phyloP scores from a whole-genome alignment of 306 rosid genomes.

The Morella rubra region DNA sequence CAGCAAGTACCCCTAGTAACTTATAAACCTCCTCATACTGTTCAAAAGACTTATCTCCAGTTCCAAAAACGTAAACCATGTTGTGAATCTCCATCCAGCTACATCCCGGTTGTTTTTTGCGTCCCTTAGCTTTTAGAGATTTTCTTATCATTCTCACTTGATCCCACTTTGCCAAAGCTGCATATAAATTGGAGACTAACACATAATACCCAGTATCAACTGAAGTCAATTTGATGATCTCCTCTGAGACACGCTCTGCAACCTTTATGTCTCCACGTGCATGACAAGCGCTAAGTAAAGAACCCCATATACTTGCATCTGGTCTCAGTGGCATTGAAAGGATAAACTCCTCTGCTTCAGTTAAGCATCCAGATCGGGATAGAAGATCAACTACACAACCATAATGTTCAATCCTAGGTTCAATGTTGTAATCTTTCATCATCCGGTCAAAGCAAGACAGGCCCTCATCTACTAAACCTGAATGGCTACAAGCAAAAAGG shows the following conservation, averaged over 20 bases:
- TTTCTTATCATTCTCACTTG: slow-evolving; percentile 50
- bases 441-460: slow-evolving; percentile 50
- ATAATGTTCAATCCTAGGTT: slow-evolving; percentile 55
- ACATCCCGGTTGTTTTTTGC: slow-evolving; percentile 67
- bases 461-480: slow-evolving; percentile 68
- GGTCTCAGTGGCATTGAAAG: slow-evolving; percentile 50
- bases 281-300: slow-evolving; percentile 69
- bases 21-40: slow-evolving; percentile 11
- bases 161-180: slow-evolving; percentile 67
- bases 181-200: slow-evolving; percentile 56
- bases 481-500: slow-evolving; percentile 68
- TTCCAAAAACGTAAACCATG: slow-evolving; percentile 27
- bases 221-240: slow-evolving; percentile 38
- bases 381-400: slow-evolving; percentile 72
- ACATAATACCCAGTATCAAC: slow-evolving; percentile 45
- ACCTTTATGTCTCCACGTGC: slow-evolving; percentile 47
- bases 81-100: slow-evolving; percentile 55
- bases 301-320: slow-evolving; percentile 54
- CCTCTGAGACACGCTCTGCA: slow-evolving; percentile 43
- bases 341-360: slow-evolving; percentile 53
- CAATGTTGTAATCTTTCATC: slow-evolving; percentile 53
- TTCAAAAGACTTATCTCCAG: slow-evolving; percentile 34
- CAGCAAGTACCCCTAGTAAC: neutral
- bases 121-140: slow-evolving; percentile 45
- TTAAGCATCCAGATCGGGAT: slow-evolving; percentile 54